Percentiles rank a stretch among this genome's conserved stretches.
phyloP scores from a whole-genome alignment of 1,139 yeast species.

The Sugiyamaella castrensis region DNA sequence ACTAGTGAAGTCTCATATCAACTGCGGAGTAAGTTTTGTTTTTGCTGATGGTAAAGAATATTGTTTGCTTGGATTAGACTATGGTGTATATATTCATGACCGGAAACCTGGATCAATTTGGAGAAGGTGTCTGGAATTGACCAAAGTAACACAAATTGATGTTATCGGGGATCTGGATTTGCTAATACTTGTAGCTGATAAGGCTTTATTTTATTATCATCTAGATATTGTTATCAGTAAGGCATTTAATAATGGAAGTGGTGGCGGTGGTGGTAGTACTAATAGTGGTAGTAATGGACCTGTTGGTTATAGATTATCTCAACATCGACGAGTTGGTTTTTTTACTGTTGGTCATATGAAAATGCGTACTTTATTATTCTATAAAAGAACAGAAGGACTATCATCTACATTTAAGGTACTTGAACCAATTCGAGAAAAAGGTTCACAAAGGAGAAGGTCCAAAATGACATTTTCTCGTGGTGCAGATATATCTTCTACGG shows the following conservation, averaged over 20 bases:
- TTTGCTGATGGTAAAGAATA: slow-evolving; percentile 40
- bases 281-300: slow-evolving; percentile 5
- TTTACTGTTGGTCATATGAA: slow-evolving; percentile 63
- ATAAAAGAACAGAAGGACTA: slow-evolving; percentile 33
- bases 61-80: slow-evolving; percentile 45
- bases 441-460: slow-evolving; percentile 36
- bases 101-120: slow-evolving; percentile 41
- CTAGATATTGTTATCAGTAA: slow-evolving; percentile 42
- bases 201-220: slow-evolving; percentile 58
- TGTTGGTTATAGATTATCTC: slow-evolving; percentile 33
- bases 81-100: slow-evolving; percentile 45
- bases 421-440: slow-evolving; percentile 50
- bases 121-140: slow-evolving; percentile 56
- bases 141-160: slow-evolving; percentile 58
- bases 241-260: slow-evolving; percentile 3
- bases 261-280: not conserved
- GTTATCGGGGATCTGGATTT: slow-evolving; percentile 58
- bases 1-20: slow-evolving; percentile 32
- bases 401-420: slow-evolving; percentile 36
- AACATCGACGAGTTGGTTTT: slow-evolving; percentile 44
- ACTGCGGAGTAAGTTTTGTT: slow-evolving; percentile 36
- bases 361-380: slow-evolving; percentile 56
- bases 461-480: slow-evolving; percentile 29
- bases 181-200: slow-evolving; percentile 58
- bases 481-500: slow-evolving; percentile 33